phyloP scores from a whole-genome alignment of 2,329 filamentous ascomycete genomes.

The Ophiostoma perfectum region DNA sequence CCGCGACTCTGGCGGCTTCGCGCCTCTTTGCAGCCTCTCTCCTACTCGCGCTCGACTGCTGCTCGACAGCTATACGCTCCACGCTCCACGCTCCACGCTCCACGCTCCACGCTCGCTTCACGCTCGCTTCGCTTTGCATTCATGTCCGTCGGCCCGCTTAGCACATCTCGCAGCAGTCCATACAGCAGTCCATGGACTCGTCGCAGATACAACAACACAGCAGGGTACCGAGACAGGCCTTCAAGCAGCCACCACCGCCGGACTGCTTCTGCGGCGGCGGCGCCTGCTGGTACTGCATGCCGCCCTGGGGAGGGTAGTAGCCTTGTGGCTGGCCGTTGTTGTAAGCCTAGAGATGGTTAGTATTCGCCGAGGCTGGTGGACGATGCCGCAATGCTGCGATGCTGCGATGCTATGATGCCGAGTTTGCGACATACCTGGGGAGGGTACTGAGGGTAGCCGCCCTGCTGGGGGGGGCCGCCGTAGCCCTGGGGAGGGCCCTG shows the following conservation, averaged over 20 bases:
- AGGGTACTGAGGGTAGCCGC: slow-evolving; percentile 40
- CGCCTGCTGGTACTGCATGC: slow-evolving; percentile 44
- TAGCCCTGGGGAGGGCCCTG: slow-evolving; percentile 31
- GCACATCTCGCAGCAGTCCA: slow-evolving; percentile 42
- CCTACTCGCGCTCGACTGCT: too few relatives aligned
- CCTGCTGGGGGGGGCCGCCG: slow-evolving; percentile 23
- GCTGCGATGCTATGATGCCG: background rate
- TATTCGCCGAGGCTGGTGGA: slow-evolving; percentile 7
- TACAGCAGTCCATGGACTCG: slow-evolving; percentile 47
- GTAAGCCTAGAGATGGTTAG: slow-evolving; percentile 15
- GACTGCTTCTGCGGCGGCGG: slow-evolving; percentile 35
- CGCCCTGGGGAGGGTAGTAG: slow-evolving; percentile 40
- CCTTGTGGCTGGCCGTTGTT: slow-evolving; percentile 33
- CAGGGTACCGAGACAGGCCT: slow-evolving; percentile 36
- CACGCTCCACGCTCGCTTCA: background rate
- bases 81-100: background rate
- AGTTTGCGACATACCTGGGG: slow-evolving; percentile 35
- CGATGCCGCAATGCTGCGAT: background rate
- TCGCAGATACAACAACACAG: slow-evolving; percentile 50
- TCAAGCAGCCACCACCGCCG: slow-evolving; percentile 40
- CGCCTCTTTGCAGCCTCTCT: too few relatives aligned
- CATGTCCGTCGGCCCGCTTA: slow-evolving; percentile 26
- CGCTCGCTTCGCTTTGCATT: background rate
- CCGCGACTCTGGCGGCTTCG: too few relatives aligned
- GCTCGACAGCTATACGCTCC: too few relatives aligned